phyloP scores from a whole-genome alignment of 352 stramenopile genomes.

The Globisporangium orthogonon region DNA sequence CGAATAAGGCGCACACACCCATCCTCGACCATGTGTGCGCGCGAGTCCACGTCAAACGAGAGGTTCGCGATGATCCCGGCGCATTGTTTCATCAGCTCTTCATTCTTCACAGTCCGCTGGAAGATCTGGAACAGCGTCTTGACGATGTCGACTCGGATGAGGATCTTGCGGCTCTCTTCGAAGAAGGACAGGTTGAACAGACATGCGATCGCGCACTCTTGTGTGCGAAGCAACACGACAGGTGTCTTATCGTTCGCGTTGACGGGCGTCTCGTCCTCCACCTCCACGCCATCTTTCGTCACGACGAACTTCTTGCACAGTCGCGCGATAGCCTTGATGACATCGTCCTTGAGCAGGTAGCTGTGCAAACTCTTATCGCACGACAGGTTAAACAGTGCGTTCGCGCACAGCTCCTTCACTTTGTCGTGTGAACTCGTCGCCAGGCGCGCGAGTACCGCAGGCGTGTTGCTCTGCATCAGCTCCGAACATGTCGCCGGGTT shows the following conservation, averaged over 20 bases:
- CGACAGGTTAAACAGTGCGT: constrained; percentile 78
- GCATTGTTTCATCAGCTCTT: constrained; percentile 63
- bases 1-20: constrained; percentile 54
- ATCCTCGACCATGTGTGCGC: constrained; percentile 54
- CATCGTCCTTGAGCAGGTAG: constrained; percentile 65
- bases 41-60: constrained; percentile 62
- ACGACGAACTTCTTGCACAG: constrained; percentile 49
- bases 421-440: constrained; percentile 36
- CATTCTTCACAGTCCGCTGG: constrained; percentile 50
- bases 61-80: constrained; percentile 64
- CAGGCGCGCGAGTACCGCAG: constrained; percentile 42
- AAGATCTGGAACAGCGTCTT: constrained; percentile 63
- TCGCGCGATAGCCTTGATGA: constrained; percentile 59
- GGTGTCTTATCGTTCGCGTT: constrained; percentile 34
- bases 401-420: constrained; percentile 63
- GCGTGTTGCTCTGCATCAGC: constrained; percentile 67
- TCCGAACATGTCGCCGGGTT: constrained; percentile 46
- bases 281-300: constrained; percentile 39
- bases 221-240: constrained; percentile 39
- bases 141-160: constrained; percentile 58
- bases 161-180: constrained; percentile 45
- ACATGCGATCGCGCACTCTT: constrained; percentile 70
- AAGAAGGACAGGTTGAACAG: constrained; percentile 81
- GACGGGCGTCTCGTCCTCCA: constrained; percentile 42
- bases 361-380: constrained; percentile 60